Evolutionary conservation across 352 stramenopile genomes (phyloP).

Genomic region (Pythium periplocum): DNA sequence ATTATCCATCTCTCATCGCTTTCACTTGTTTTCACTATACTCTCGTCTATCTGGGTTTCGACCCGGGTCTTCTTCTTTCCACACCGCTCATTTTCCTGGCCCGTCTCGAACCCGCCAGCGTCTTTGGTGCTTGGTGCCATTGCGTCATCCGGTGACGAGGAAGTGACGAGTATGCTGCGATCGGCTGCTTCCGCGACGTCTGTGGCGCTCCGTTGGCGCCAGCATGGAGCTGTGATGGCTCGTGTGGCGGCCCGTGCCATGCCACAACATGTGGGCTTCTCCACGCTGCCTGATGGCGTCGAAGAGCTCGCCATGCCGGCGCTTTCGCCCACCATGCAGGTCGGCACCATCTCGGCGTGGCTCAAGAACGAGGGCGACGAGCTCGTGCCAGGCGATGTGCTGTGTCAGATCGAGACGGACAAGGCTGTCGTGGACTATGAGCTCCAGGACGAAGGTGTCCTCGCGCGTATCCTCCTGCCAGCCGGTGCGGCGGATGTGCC

Average conservation of each 20-base stretch:
- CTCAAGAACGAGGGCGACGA: constrained; percentile 90
- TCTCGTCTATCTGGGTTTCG: too few species aligned
- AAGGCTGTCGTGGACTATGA: constrained; percentile 99
- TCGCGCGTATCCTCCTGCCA: constrained; percentile 92
- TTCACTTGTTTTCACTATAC: neutral
- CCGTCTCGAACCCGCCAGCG: constrained; percentile 10
- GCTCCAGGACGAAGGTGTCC: constrained; percentile 94
- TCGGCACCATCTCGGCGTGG: constrained; percentile 92
- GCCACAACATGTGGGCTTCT: constrained; percentile 18
- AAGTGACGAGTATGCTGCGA: neutral
- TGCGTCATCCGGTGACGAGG: constrained; percentile 19
- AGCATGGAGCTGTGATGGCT: too few species aligned
- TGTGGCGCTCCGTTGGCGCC: too few species aligned
- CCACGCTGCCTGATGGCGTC: constrained; percentile 67
- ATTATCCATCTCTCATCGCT: neutral
- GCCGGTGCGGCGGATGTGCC: constrained; percentile 87
- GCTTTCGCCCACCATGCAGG: constrained; percentile 96
- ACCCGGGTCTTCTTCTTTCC: too few species aligned
- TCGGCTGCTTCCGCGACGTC: too few species aligned
- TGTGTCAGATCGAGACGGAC: constrained; percentile 98
- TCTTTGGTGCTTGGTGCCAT: constrained; percentile 16
- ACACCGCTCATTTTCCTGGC: constrained; percentile 15
- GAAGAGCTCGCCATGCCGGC: constrained; percentile 89
- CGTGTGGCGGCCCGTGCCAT: too few species aligned
- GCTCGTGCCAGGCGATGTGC: constrained; percentile 88